Percentiles rank a stretch among this genome's conserved stretches.
Conservation (phyloP, 1,139 yeast species). For the Taiozyma sp. region DNA sequence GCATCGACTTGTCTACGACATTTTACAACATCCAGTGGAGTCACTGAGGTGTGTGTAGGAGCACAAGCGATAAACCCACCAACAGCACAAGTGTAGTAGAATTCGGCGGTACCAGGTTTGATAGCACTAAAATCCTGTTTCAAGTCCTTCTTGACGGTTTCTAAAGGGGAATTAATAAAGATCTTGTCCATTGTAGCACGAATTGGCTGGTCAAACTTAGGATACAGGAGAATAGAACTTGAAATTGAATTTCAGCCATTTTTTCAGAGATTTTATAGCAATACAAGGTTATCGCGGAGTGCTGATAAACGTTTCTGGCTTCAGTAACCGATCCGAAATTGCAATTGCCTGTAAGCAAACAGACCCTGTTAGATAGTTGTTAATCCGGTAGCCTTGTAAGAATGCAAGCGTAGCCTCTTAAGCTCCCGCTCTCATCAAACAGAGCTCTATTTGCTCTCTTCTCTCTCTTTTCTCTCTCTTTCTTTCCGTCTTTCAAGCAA, state of each 20-base stretch:
- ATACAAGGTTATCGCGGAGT: neutral
- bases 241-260: too few species aligned
- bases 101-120: slow-evolving; percentile 35
- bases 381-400: too few species aligned
- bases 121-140: neutral
- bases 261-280: neutral
- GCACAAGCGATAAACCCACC: slow-evolving; percentile 94
- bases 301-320: neutral
- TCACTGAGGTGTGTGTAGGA: slow-evolving; percentile 88
- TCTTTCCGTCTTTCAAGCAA: too few species aligned
- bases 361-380: too few species aligned
- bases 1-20: slow-evolving; percentile 88
- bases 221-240: too few species aligned
- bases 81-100: slow-evolving; percentile 76
- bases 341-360: neutral
- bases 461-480: too few species aligned
- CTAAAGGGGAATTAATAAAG: neutral
- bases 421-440: too few species aligned
- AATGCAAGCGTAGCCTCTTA: too few species aligned
- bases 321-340: neutral
- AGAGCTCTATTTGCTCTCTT: too few species aligned
- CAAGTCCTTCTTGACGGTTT: neutral
- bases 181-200: neutral
- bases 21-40: slow-evolving; percentile 90
- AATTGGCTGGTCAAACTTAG: neutral